Base-by-base conservation (phyloP, 1,284 basidiomycete species). In the Vanrija sp. region DNA sequence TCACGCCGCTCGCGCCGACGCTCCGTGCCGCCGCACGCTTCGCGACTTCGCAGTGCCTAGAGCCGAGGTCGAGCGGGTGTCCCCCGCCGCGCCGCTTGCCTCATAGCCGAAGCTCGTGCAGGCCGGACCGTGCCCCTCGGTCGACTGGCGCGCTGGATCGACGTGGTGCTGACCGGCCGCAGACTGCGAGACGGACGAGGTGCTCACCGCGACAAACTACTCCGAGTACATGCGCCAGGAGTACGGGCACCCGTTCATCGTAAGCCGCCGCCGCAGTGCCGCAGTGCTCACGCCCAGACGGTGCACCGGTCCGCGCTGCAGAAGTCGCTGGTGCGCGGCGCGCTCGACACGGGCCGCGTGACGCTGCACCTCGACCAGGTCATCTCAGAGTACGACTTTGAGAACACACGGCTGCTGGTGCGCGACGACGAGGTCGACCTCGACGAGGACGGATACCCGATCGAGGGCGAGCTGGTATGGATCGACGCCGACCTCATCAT, bases 271-370 rank as follows among this genome's bases (percentile, higher is more conserved):
- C 8, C 18, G 10, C 8, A 18, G 7, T 10, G 6, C 18, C 5
- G 10, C 38, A 10, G 38, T 2, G 18, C 18, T 41, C 18, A 41
- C 38, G n/a, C 16, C 18, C 54, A 69, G 65, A 65, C 63, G 8
- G 69, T 71, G 1, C 73, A 75, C 49, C 69, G 73, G 2, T 60
- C 61, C 3, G 72, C 72, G 12, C 57, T 75, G 7, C 73, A 75
- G 41, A 65, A 62, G 22, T 55, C 65, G 12, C 59, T 75, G 14
- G 59, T 74, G 2, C 56, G 64, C 15, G 64, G 66, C 9, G 61
- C 63, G 10, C 54, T 58, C n/a, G 47, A 61, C 43, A 47, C 65
- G 24, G 56, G 67, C 45, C 57, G 60, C 10, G 66, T 74, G 51
- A 49, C 68, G 53, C 52, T 72, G 22, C 45, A 63, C 23, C 48